Base-by-base conservation (phyloP, 306 rosid genomes). In the Lathyrus tuberosus region DNA sequence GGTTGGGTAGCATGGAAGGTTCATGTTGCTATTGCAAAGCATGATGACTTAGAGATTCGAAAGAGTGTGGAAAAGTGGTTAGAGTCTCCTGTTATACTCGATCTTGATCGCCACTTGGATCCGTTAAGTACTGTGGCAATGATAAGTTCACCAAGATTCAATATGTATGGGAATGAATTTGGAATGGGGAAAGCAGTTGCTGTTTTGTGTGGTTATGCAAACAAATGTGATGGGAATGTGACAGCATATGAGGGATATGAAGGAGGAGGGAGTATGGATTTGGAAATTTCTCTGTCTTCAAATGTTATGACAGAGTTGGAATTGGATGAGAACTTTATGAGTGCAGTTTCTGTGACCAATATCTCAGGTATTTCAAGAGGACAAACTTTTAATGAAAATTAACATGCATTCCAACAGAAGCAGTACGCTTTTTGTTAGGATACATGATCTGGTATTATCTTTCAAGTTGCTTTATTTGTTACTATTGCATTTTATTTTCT, bases 181-280 rank as follows among this genome's bases (percentile, higher is more conserved):
- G 96, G 97, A 30, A 83, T 88, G 92, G 97, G 92, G 5, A 86
- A 86, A 71, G 84, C 89, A 0, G 44, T 86, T 72, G 82, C 80
- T 6, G 67, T 83, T 22, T 66, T 77, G 3, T 74, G 89, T 37
- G 92, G 97, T 0, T 86, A 81, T 47, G 88, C 83, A 0, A 62
- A 83, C 67, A 91, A 86, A 37, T 78, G 73, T 46, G 72, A 68
- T 10, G 89, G 92, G 2, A 75, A 67, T 14, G 81, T 88, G 44
- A 18, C 88, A 2, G 57, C 85, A 0, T 85, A 74, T 2, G 83
- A 76, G 0, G 89, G 93, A 0, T 38, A 12, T 12, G 84, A 82
- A 67, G 85, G 82, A 52, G 85, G 82, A 52, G 90, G 93, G 46
- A 86, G 96, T 71, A 20, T 91, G 0, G 93, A 86, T 15, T 82